These are phyloP conservation scores for Sophora flavescens DNA, from an alignment of 306 rosid genomes.

Conservation along the genomic window DNA sequence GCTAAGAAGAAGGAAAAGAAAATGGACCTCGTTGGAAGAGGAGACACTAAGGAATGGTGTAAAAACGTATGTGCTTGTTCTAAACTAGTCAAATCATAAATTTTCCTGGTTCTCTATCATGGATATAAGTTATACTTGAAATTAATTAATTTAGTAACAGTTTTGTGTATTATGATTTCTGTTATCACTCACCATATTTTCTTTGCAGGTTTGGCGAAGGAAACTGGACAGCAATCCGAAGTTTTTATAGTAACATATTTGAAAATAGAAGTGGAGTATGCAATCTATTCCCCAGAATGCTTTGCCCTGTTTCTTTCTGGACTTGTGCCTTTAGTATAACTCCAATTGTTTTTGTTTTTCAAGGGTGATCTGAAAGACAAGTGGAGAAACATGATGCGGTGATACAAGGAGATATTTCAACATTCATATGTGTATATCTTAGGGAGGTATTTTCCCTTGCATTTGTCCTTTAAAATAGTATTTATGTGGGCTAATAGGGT, in stretches of 20 bases:
- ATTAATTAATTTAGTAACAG: constrained; percentile 4
- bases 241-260: constrained; percentile 58
- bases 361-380: constrained; percentile 96
- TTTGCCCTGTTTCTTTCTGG: constrained; percentile 35
- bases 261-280: constrained; percentile 76
- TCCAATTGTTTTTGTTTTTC: constrained; percentile 2
- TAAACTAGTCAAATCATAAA: constrained; percentile 29
- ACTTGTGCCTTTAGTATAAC: constrained; percentile 21
- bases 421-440: constrained; percentile 28
- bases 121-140: constrained; percentile 15
- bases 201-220: constrained; percentile 79
- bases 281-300: constrained; percentile 16
- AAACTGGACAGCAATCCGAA: constrained; percentile 70
- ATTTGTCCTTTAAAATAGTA: background rate
- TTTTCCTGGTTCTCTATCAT: constrained; percentile 29
- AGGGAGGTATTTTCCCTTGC: constrained; percentile 38
- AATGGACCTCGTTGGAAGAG: constrained; percentile 81
- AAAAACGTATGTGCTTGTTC: constrained; percentile 58
- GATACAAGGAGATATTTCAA: constrained; percentile 5
- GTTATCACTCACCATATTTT: constrained; percentile 44
- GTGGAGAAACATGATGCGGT: constrained; percentile 81
- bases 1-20: constrained; percentile 63
- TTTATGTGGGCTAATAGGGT: constrained; percentile 13
- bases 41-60: constrained; percentile 73
- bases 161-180: constrained; percentile 27